A percentile compares a stretch with the other conserved stretches of the same genome.
Conservation (phyloP, 495 filamentous ascomycete genomes). For the Amphirosellinia nigrospora region DNA sequence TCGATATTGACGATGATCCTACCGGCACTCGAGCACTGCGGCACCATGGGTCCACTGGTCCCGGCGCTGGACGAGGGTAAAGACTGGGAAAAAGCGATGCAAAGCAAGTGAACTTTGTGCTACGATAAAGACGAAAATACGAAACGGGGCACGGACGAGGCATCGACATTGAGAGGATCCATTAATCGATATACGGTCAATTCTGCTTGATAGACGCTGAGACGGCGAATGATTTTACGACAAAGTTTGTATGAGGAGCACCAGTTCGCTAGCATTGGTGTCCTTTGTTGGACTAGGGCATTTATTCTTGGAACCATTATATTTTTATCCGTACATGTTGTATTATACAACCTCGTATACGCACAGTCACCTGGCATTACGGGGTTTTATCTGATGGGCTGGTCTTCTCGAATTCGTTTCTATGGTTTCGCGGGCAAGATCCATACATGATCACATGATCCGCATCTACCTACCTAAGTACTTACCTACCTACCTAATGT, state of each 20-base stretch:
- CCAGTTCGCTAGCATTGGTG: conserved; percentile 2
- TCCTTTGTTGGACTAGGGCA: conserved; percentile 32
- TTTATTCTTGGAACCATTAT: conserved; percentile 26
- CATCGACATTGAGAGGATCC: conserved; percentile 26
- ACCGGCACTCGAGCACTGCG: conserved; percentile 43
- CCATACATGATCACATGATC: conserved; percentile 5
- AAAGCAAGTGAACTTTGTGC: conserved; percentile 55
- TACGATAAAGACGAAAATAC: conserved; percentile 42
- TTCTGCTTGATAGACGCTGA: conserved; percentile 16
- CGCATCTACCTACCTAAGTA: background rate
- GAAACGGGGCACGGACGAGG: conserved; percentile 39
- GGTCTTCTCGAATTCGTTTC: conserved; percentile 17
- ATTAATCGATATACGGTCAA: background rate
- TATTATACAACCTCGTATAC: conserved; percentile 34
- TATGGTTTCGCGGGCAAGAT: conserved; percentile 24
- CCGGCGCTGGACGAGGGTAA: conserved; percentile 37
- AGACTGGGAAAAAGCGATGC: conserved; percentile 52
- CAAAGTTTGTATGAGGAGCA: conserved; percentile 14
- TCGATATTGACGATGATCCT: conserved; percentile 53
- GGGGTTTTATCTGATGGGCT: conserved; percentile 10
- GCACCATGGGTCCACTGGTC: conserved; percentile 40
- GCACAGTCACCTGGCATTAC: background rate
- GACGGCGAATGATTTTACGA: conserved; percentile 22
- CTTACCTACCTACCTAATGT: background rate
- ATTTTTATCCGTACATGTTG: conserved; percentile 33